Evolutionary conservation across 345 rosid genomes (phyloP), one percentile per base, ranked within the genome.

Genomic region (Gossypium anomalum): DNA sequence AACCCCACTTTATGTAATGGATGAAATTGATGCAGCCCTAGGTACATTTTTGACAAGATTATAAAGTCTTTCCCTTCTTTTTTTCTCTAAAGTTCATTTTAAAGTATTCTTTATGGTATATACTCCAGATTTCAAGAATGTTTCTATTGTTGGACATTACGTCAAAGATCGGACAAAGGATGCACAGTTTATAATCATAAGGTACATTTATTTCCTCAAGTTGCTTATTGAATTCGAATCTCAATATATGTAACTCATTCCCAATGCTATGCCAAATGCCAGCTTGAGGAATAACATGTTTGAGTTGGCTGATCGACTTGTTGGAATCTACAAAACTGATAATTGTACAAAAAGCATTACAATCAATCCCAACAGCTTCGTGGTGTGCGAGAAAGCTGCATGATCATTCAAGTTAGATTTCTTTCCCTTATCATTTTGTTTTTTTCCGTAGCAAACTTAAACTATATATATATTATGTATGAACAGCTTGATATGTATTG

Each of bases 221-320:
- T 11, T 11, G 25, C 25, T 23, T 23, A 34, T 17, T 6, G 2
- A 23, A 34, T 59, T 59, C 2, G 2, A 59, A 59, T 59, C 38
- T 58, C 4, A 58, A 22, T 2, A 3, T 23, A 0, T 25, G 16
- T 3, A 13, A 59, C 41, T 14, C 17, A 25, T 59, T 9, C 5
- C 51, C 22, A 68, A 15, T 47, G 5, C 7, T 14, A 20, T 34
- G 17, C 3, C 22, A 41, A 55, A 16, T 87, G 87, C 97, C 97
- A 95, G 99, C 83, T 89, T 95, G 29, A 83, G 98, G 76, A 95
- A 95, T 89, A 95, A 95, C 86, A 95, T 95, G 99, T 95, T 95
- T 74, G 99, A 95, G 89, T 81, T 91, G 43, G 71, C 71, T 2
- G 71, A 67, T 67, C 56, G 56, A 47, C 71, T 67, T 7, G 71